Evolutionary conservation across 495 filamentous ascomycete genomes (phyloP).

Genomic region (Achaetomiella virescens): DNA sequence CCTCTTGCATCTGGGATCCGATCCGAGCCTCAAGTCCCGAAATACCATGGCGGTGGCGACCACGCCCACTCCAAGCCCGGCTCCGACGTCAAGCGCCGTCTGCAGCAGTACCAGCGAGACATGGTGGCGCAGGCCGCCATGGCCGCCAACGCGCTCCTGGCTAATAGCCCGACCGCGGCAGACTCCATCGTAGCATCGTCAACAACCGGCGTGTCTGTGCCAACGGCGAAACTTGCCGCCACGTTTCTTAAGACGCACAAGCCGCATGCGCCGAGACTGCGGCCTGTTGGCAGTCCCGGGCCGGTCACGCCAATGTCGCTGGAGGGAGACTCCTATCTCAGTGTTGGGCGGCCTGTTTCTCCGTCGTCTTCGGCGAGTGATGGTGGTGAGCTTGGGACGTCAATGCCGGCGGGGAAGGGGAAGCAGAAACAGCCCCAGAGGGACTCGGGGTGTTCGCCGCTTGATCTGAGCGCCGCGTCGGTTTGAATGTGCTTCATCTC

Average conservation of each 20-base stretch:
- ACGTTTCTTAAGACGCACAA: constrained; percentile 33
- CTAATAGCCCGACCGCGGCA: constrained; percentile 16
- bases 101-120: constrained; percentile 56
- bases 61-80: constrained; percentile 31
- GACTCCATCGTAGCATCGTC: background rate
- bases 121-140: constrained; percentile 51
- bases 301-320: constrained; percentile 72
- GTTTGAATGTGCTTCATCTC: background rate
- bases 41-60: constrained; percentile 11
- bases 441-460: background rate
- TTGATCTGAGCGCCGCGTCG: background rate
- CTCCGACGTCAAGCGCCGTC: constrained; percentile 41
- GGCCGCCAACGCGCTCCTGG: constrained; percentile 36
- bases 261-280: constrained; percentile 57
- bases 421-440: background rate
- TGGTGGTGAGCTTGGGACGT: no score
- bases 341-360: constrained; percentile 28
- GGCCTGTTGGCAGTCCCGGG: constrained; percentile 66
- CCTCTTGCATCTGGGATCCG: constrained; percentile 11
- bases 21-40: constrained; percentile 31
- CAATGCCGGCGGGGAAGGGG: background rate
- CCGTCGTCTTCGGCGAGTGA: no score
- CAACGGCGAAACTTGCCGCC: constrained; percentile 6
- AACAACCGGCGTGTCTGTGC: background rate
- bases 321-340: constrained; percentile 52